A percentile compares a stretch with the other conserved stretches of the same genome.
These are phyloP conservation scores for Teunomyces stri DNA, from an alignment of 805 yeast species.

Conservation along the genomic window DNA sequence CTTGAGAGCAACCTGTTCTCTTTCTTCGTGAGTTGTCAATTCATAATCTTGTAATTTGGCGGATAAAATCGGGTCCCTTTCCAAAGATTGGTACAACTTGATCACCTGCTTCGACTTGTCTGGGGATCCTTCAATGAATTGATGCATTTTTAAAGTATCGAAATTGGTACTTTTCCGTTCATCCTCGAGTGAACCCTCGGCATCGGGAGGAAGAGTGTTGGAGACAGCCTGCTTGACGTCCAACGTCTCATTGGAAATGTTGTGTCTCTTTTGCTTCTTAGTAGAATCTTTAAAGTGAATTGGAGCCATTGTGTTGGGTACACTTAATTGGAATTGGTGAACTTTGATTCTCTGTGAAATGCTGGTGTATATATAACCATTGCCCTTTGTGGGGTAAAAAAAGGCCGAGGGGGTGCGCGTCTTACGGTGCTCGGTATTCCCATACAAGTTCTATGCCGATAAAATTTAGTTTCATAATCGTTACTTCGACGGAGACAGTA, in stretches of 20 bases:
- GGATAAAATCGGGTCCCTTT: conserved; percentile 37
- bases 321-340: background rate
- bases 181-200: conserved; percentile 16
- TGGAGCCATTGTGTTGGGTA: background rate
- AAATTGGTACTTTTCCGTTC: conserved; percentile 33
- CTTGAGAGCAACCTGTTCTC: conserved; percentile 32
- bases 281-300: background rate
- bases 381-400: conserved; percentile 1
- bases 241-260: background rate
- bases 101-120: conserved; percentile 31
- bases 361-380: background rate
- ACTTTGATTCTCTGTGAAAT: background rate
- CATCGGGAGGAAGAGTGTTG: conserved; percentile 15
- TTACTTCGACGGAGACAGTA: background rate
- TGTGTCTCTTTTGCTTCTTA: background rate
- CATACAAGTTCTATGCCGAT: background rate
- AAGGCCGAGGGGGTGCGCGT: conserved; percentile 1
- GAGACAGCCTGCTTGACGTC: conserved; percentile 4
- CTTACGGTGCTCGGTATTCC: background rate
- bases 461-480: background rate
- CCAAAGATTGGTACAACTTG: conserved; percentile 32
- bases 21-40: conserved; percentile 24
- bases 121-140: conserved; percentile 40
- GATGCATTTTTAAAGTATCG: conserved; percentile 39
- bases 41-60: conserved; percentile 34